Conservation (phyloP, 129 eudicot species). For the Tanacetum coccineum region DNA sequence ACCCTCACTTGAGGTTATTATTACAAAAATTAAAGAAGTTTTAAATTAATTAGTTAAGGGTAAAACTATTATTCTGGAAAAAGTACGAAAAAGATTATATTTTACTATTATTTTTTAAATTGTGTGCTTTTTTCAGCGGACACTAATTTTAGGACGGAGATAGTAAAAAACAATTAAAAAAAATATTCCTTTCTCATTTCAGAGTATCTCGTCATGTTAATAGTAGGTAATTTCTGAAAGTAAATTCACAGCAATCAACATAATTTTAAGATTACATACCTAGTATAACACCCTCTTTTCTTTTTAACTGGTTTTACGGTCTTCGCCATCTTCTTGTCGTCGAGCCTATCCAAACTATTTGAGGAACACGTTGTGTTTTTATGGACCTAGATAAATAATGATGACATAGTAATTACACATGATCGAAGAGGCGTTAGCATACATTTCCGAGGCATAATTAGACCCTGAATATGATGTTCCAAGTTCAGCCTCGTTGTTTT, state of each 20-base stretch:
- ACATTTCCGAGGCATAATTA: background rate
- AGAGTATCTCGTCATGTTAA: background rate
- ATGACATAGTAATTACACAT: background rate
- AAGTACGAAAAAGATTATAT: no score
- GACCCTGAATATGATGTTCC: background rate
- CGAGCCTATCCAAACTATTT: background rate
- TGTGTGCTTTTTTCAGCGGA: no score
- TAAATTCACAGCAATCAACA: background rate
- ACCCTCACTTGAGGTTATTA: no score
- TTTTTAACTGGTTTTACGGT: background rate
- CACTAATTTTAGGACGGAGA: no score
- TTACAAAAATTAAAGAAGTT: no score
- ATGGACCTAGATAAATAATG: background rate
- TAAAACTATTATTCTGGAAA: no score
- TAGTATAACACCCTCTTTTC: background rate
- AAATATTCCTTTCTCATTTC: no score
- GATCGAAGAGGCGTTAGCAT: background rate
- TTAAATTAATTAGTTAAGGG: no score
- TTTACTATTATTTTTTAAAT: no score
- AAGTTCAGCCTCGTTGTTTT: background rate
- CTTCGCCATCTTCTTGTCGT: background rate
- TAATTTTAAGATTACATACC: background rate
- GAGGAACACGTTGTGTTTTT: background rate
- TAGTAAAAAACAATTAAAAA: no score
- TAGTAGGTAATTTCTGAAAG: no score